Evolutionary conservation across 2,329 filamentous ascomycete genomes (phyloP), one percentile per base, ranked within the genome.

Genomic region (Penicillium sp.): DNA sequence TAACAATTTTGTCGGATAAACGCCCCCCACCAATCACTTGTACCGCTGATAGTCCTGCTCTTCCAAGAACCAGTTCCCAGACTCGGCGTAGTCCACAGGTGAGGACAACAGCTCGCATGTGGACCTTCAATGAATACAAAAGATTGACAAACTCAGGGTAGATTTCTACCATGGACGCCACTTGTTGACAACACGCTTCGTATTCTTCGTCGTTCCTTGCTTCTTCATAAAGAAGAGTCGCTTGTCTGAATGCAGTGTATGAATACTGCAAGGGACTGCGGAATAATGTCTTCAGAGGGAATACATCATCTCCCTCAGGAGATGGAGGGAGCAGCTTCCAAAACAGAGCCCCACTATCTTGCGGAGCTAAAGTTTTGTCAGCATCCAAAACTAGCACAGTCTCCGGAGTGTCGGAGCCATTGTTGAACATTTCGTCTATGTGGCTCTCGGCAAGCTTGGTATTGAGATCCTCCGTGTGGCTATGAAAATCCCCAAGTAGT

Each of bases 201-300:
- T 80, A 85, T 0, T 69, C 58, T 1, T 65, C 35, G 6, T 75
- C 67, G 11, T 71, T 63, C 1, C 58, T 57, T 0, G 55, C 54
- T 44, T 84, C 79, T 65, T 85, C 81, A 57, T 82, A 83, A 0
- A 85, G 63, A 22, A 85, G 65, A 2, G 70, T 70, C 0, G 78
- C 82, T 58, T 87, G 82, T 0, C 76, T 77, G 55, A 87, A 87
- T 0, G 81, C 78, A 8, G 62, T 65, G 57, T 85, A 81, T 0
- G 80, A 79, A 65, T 45, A 45, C 18, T 45, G 12, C 23, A 45
- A 27, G 6, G 33, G 33, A 6, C 47, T 14, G 55, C 1, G 22
- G 14, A 49, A 49, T n/a, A 49, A 14, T n/a, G 15, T 12, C 23
- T 18, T 11, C 23, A 49, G 15, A 23, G 47, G 33, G 9, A 37